Conservation (phyloP, 2,329 filamentous ascomycete genomes). For the Pyrenophora teres region DNA sequence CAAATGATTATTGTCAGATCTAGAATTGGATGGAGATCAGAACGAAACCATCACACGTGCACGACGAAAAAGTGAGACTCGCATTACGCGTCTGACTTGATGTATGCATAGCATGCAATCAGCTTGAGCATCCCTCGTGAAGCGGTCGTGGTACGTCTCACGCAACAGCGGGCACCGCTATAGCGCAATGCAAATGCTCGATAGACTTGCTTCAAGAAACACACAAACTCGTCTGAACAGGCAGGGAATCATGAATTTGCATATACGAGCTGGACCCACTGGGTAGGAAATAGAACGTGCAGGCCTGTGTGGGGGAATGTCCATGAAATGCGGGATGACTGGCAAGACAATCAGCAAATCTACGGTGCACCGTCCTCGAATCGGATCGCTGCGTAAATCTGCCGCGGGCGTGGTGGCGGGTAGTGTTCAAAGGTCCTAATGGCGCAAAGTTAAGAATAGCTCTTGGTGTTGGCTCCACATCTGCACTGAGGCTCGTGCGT, state of each 20-base stretch:
- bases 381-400: neutral
- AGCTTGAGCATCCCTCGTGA: neutral
- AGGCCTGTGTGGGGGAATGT: neutral
- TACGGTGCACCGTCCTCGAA: neutral
- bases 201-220: neutral
- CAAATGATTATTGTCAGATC: too few species aligned
- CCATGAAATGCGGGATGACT: constrained; percentile 1
- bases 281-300: neutral
- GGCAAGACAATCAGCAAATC: neutral
- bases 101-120: neutral
- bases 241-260: too few species aligned
- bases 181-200: neutral
- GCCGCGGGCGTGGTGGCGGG: constrained; percentile 10
- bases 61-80: neutral
- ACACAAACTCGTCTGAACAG: too few species aligned
- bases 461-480: constrained; percentile 9
- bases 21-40: neutral
- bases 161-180: neutral
- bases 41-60: neutral
- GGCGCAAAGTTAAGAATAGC: constrained; percentile 24
- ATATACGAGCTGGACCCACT: too few species aligned
- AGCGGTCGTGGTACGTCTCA: constrained; percentile 1
- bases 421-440: constrained; percentile 1
- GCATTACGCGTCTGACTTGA: neutral
- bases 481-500: constrained; percentile 14